Conservation (phyloP, 108 stramenopile genomes). For the Mayamaea pseudoterrestris region DNA sequence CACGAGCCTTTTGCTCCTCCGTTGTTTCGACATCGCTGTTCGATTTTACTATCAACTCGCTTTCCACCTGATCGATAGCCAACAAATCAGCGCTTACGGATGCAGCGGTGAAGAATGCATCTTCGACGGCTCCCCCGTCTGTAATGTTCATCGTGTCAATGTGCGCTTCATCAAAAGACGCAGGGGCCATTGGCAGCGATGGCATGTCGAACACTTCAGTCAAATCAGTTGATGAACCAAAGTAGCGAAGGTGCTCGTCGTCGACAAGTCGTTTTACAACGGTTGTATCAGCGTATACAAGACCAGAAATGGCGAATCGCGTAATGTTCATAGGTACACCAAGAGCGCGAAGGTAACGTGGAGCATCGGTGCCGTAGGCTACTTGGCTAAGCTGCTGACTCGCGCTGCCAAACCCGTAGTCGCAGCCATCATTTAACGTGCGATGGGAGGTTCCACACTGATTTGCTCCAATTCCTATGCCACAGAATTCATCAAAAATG, state of each 20-base stretch:
- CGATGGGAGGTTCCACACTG: slow-evolving; percentile 51
- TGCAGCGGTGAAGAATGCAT: too few relatives aligned
- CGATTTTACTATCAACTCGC: too few relatives aligned
- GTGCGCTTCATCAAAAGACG: too few relatives aligned
- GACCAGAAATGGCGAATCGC: slow-evolving; percentile 49
- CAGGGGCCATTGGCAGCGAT: too few relatives aligned
- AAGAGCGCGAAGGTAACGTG: slow-evolving; percentile 61
- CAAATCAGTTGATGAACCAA: too few relatives aligned
- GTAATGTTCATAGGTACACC: slow-evolving; percentile 69
- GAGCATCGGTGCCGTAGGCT: slow-evolving; percentile 63
- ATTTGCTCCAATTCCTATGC: slow-evolving; percentile 27
- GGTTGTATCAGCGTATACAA: slow-evolving; percentile 48
- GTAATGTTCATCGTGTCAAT: too few relatives aligned
- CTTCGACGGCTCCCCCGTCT: too few relatives aligned
- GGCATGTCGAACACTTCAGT: too few relatives aligned
- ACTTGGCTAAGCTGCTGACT: slow-evolving; percentile 44
- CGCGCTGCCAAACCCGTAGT: slow-evolving; percentile 59
- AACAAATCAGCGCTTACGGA: too few relatives aligned
- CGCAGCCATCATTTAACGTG: slow-evolving; percentile 47
- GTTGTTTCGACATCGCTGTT: too few relatives aligned
- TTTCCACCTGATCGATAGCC: background rate
- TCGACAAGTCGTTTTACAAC: slow-evolving; percentile 29
- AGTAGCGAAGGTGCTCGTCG: slow-evolving; percentile 11
- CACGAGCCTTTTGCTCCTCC: too few relatives aligned
- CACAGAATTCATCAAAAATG: slow-evolving; percentile 11